Conservation (phyloP, 2,329 filamentous ascomycete genomes). For the Fusarium sp. region DNA sequence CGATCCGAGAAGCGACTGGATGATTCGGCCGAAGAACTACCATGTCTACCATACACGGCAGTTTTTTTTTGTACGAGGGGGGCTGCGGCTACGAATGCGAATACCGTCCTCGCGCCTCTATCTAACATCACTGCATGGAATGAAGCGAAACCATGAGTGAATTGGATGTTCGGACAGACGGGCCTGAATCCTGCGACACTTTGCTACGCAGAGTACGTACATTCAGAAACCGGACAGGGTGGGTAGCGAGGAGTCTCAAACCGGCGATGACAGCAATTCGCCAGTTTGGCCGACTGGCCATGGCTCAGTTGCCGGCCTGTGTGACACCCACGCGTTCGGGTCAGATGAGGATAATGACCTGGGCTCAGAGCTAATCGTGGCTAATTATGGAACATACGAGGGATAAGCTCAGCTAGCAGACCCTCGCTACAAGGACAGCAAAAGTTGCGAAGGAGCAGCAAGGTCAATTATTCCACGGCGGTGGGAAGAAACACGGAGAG, state of each 20-base stretch:
- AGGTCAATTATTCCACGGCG: conserved; percentile 2
- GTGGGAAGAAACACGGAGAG: conserved; percentile 21
- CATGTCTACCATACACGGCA: conserved; percentile 17
- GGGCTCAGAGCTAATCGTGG: conserved; percentile 6
- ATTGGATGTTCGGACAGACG: background rate
- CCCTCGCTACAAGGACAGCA: conserved; percentile 3
- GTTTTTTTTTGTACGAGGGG: conserved; percentile 1
- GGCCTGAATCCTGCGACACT: background rate
- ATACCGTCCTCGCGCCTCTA: conserved; percentile 6
- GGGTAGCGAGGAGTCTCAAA: conserved; percentile 1
- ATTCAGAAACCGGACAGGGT: conserved; percentile 3
- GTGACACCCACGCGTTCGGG: conserved; percentile 16
- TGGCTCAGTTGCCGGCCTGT: conserved; percentile 13
- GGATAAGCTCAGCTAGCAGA: background rate
- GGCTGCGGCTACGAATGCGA: conserved; percentile 11
- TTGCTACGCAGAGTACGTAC: background rate
- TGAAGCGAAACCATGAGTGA: background rate
- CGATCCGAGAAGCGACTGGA: conserved; percentile 24
- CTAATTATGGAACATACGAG: conserved; percentile 17
- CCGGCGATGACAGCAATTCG: background rate
- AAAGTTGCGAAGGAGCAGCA: conserved; percentile 22
- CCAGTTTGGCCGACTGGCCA: background rate
- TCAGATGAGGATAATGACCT: conserved; percentile 2
- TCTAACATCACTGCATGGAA: background rate
- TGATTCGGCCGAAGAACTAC: conserved; percentile 24